Evolutionary conservation across 441 rosid genomes (phyloP).

Genomic region (Iberis amara): DNA sequence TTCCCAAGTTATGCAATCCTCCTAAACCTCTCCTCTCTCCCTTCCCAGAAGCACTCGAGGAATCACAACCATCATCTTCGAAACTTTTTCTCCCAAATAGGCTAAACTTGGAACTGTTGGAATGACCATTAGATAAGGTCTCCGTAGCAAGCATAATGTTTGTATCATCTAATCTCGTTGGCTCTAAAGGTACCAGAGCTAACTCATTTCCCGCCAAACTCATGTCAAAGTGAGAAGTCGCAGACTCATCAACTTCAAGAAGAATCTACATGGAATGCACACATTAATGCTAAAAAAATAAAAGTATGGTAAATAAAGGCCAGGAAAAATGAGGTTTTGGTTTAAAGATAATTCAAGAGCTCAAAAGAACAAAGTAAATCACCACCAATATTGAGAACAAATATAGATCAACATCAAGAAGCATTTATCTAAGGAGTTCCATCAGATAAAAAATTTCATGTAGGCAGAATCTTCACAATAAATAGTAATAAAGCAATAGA

Average conservation of each 20-base stretch:
- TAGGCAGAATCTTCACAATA: no score
- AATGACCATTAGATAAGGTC: constrained; percentile 55
- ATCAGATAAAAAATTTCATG: no score
- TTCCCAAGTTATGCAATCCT: constrained; percentile 64
- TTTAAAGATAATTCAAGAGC: not conserved
- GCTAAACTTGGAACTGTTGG: constrained; percentile 37
- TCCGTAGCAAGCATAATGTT: constrained; percentile 37
- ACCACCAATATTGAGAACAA: no score
- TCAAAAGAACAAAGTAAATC: not conserved
- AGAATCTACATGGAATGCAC: constrained; percentile 43
- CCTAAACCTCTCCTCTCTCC: constrained; percentile 65
- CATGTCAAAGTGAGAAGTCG: constrained; percentile 38
- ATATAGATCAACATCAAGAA: not conserved
- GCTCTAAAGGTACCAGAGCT: constrained; percentile 72
- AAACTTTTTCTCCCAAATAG: constrained; percentile 43
- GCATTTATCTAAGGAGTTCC: constrained; percentile 13
- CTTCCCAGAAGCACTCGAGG: constrained; percentile 38
- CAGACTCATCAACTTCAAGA: constrained; percentile 46
- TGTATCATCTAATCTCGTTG: constrained; percentile 54
- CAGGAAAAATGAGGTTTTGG: not conserved
- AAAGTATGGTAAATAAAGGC: not conserved
- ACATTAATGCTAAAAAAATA: not conserved
- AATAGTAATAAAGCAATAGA: not conserved
- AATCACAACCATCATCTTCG: constrained; percentile 36
- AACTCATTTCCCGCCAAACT: constrained; percentile 51